Conservation (phyloP, 192 early-diverging fungal genomes). For the Thoreauomyces humboldtii region DNA sequence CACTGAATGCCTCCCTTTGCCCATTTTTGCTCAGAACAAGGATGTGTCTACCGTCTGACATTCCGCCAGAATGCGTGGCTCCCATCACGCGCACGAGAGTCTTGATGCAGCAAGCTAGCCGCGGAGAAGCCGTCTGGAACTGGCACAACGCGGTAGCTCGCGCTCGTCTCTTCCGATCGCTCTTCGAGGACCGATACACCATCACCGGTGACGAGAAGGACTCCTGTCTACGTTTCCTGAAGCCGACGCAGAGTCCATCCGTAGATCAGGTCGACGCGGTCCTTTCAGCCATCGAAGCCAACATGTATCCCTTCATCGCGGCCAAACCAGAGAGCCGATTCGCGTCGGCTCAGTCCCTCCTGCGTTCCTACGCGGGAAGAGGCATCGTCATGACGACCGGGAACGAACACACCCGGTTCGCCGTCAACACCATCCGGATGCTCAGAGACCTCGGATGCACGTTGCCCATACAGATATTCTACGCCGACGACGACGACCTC, state of each 20-base stretch:
- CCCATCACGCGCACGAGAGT: no score
- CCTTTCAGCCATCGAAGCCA: background rate
- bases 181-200: background rate
- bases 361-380: background rate
- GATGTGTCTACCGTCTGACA: no score
- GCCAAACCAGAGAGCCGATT: background rate
- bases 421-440: conserved; percentile 4
- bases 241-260: no score
- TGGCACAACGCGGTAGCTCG: background rate
- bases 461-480: conserved; percentile 62
- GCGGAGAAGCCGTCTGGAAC: background rate
- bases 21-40: no score
- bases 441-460: background rate
- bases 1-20: no score
- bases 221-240: no score
- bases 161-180: background rate
- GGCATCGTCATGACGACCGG: conserved; percentile 11
- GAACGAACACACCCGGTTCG: conserved; percentile 10
- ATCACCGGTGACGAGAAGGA: background rate
- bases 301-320: background rate
- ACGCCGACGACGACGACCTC: conserved; percentile 40
- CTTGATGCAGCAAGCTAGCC: no score
- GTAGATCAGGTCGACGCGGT: background rate
- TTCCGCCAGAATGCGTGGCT: no score
- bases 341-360: background rate